A percentile compares a stretch with the other conserved stretches of the same genome.
These are phyloP conservation scores for Mycena belliarum DNA, from an alignment of 768 basidiomycete species.

Conservation along the genomic window DNA sequence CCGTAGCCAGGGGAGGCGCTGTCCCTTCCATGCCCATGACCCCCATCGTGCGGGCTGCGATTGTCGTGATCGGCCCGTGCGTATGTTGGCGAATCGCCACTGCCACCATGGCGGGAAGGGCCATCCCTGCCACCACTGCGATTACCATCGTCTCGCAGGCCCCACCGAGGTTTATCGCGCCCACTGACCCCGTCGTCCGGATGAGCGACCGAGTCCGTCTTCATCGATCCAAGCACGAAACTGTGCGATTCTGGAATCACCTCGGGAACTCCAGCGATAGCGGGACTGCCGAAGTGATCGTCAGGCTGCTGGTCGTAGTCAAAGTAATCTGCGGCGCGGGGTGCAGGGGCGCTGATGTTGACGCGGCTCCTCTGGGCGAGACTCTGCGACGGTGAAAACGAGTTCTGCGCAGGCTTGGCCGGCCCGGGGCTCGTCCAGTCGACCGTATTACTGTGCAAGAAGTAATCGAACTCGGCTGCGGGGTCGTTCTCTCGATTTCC, in stretches of 20 bases:
- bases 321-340: slow-evolving; percentile 10
- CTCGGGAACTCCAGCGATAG: not conserved
- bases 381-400: slow-evolving; percentile 18
- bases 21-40: not conserved
- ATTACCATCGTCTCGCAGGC: not conserved
- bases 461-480: slow-evolving; percentile 21
- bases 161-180: not conserved
- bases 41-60: no score
- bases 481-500: not conserved
- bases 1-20: not conserved
- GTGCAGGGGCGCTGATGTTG: slow-evolving; percentile 8
- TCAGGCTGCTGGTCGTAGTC: slow-evolving; percentile 11
- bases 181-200: not conserved
- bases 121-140: not conserved
- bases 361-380: not conserved
- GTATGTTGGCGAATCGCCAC: no score
- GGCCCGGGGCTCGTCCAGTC: slow-evolving; percentile 13
- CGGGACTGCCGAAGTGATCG: not conserved
- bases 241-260: not conserved
- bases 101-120: no score
- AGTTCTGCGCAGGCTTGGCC: slow-evolving; percentile 12
- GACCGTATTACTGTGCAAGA: slow-evolving; percentile 12
- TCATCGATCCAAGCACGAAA: slow-evolving; percentile 20
- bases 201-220: slow-evolving; percentile 8
- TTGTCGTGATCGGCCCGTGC: no score